Base-by-base conservation (phyloP, 164 flowering plant species). In the Euptelea pleiosperma region DNA sequence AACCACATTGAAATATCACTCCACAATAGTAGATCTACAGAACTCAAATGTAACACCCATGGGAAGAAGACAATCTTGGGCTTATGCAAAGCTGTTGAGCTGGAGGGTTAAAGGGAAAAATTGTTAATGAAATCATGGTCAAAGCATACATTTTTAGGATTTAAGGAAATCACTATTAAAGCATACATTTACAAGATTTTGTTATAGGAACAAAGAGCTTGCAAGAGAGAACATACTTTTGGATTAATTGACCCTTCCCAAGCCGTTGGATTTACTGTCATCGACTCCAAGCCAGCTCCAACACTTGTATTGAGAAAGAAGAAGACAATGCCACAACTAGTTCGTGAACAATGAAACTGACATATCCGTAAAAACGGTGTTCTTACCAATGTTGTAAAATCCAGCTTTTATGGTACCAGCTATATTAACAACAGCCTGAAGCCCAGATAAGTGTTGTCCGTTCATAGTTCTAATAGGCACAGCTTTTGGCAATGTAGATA, bases 371-470 rank as follows among this genome's bases (percentile, higher is more conserved):
- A n/a, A n/a, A n/a, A n/a, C n/a, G 14, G 8, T 6, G 28, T 24
- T 9, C 74, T 56, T 62, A 94, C 99, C 99, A 43, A 94, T 89
- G 48, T 94, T 91, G 79, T 94, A 94, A 68, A 85, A 94, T 29
- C 99, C 99, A 61, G 99, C 96, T 75, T 72, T 91, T 43, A 94
- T 94, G 48, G 89, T 82, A 18, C 97, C 96, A 76, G 95, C 99
- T 25, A 94, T 97, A 82, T 94, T 97, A 55, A 96, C 99, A 70
- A 91, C 97, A 21, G 97, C 99, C 65, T 94, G 99, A 58, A 94
- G 95, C 15, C 99, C 99, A 45, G 99, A 94, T 28, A 97, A 85
- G 64, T 97, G 91, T 63, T 91, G 96, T 62, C 99, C 79, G 65
- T 91, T 94, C 60, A 94, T 97, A 41, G 97, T 94, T 66, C 92